Conservation (phyloP, 2,329 filamentous ascomycete species). For the Monosporascus sp. region DNA sequence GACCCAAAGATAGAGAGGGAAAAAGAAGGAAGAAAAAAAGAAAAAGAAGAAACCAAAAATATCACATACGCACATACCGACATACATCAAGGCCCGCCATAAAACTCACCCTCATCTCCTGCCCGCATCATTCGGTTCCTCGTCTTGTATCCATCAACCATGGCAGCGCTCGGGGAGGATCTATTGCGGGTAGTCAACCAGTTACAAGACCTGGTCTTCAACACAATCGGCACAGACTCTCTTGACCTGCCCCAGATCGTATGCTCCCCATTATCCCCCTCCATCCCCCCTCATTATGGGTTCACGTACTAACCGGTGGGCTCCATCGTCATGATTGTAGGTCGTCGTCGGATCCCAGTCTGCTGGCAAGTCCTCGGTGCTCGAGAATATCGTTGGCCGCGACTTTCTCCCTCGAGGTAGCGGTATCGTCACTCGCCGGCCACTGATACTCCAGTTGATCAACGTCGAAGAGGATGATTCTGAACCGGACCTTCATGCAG, state of each 20-base stretch:
- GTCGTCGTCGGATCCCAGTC: conserved; percentile 98
- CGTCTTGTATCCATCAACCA: conserved; percentile 34
- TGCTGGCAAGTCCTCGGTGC: conserved; percentile 94
- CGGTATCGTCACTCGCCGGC: conserved; percentile 91
- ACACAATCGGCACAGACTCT: conserved; percentile 98
- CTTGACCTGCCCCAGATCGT: conserved; percentile 97
- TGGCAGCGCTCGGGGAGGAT: conserved; percentile 95
- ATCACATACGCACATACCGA: neutral
- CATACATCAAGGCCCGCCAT: neutral
- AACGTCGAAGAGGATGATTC: conserved; percentile 79
- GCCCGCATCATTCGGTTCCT: neutral
- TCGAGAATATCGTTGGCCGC: conserved; percentile 97
- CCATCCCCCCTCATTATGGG: conserved; percentile 3
- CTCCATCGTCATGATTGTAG: conserved; percentile 40
- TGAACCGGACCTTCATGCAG: conserved; percentile 58
- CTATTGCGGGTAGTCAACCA: conserved; percentile 95
- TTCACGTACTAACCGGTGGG: conserved; percentile 9
- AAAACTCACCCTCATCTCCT: neutral
- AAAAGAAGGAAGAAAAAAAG: neutral
- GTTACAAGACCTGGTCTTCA: conserved; percentile 97
- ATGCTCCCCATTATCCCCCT: conserved; percentile 34
- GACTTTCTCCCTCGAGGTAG: conserved; percentile 96
- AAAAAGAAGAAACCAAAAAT: neutral
- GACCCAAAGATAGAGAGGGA: neutral
- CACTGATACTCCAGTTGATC: conserved; percentile 95